phyloP scores from a whole-genome alignment of 768 basidiomycete genomes.

The Phylloporus sp. region DNA sequence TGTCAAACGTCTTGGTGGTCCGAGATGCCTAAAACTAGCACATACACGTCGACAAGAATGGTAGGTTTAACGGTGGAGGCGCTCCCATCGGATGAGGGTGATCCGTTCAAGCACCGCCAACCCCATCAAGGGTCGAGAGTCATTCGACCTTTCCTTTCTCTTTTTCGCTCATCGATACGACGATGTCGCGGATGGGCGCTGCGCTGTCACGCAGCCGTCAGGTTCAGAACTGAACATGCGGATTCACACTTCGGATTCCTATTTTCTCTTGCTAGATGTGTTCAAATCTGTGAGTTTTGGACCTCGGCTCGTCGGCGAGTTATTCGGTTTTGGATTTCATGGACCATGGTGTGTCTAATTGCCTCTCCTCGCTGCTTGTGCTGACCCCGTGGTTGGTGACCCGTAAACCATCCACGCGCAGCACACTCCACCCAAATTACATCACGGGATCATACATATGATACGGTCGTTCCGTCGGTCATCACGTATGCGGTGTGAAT shows the following conservation, averaged over 20 bases:
- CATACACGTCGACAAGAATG: not conserved
- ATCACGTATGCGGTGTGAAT: not conserved
- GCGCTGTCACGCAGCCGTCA: not conserved
- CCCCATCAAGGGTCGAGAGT: not conserved
- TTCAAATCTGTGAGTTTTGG: not conserved
- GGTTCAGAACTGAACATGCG: conserved; percentile 3
- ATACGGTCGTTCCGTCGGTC: not conserved
- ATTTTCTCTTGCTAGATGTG: not conserved
- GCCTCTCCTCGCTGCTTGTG: not conserved
- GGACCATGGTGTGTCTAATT: not conserved
- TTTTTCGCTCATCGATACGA: not conserved
- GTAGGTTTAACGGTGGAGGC: not conserved
- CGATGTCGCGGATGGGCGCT: not conserved
- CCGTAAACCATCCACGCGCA: not conserved
- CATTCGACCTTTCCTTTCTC: not conserved
- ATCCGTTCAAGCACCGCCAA: not conserved
- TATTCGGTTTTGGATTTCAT: not conserved
- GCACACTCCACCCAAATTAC: not conserved
- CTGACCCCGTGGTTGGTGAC: conserved; percentile 2
- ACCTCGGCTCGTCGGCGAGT: not conserved
- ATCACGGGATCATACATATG: not conserved
- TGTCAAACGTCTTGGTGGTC: not conserved
- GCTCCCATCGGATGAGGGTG: not conserved
- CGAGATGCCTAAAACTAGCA: not conserved
- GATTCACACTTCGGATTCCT: conserved; percentile 4